These are phyloP conservation scores for Filosporella fistucella DNA, from an alignment of 495 filamentous ascomycete species.

Conservation along the genomic window DNA sequence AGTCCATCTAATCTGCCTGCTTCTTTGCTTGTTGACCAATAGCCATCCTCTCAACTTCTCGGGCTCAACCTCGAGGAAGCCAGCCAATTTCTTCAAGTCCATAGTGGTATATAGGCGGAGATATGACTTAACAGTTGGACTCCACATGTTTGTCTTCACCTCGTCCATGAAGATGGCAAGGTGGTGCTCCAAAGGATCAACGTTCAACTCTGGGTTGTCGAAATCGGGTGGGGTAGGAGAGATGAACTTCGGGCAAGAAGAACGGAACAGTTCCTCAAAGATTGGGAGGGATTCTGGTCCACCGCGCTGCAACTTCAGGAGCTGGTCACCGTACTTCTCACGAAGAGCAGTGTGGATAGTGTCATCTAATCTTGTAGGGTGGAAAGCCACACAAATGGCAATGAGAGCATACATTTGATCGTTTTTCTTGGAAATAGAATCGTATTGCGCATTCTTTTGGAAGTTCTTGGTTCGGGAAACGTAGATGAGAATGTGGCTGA, in stretches of 20 bases:
- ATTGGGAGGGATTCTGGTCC: constrained; percentile 91
- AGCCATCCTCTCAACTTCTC: constrained; percentile 88
- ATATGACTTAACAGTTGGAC: constrained; percentile 94
- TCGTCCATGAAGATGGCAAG: constrained; percentile 98
- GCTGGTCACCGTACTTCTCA: constrained; percentile 98
- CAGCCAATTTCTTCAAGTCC: constrained; percentile 96
- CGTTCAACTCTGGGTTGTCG: constrained; percentile 86
- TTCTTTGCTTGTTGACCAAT: constrained; percentile 96
- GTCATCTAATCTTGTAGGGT: constrained; percentile 93
- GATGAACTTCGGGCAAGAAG: constrained; percentile 98
- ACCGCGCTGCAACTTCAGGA: constrained; percentile 89
- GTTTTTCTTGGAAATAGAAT: constrained; percentile 98
- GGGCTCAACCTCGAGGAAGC: constrained; percentile 90
- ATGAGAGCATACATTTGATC: constrained; percentile 99
- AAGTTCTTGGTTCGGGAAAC: constrained; percentile 99
- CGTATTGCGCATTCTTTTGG: constrained; percentile 97
- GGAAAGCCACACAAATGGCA: constrained; percentile 96
- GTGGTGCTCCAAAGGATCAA: constrained; percentile 97
- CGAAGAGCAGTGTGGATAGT: constrained; percentile 97
- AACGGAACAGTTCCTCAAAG: constrained; percentile 94
- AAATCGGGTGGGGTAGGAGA: constrained; percentile 95
- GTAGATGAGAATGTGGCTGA: constrained; percentile 99
- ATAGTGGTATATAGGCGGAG: constrained; percentile 99
- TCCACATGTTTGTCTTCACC: constrained; percentile 94
- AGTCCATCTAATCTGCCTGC: constrained; percentile 90